Percentiles rank a stretch among this genome's conserved stretches.
These are phyloP conservation scores for Penicillium arizonense DNA, from an alignment of 495 filamentous ascomycete genomes.

Conservation along the genomic window DNA sequence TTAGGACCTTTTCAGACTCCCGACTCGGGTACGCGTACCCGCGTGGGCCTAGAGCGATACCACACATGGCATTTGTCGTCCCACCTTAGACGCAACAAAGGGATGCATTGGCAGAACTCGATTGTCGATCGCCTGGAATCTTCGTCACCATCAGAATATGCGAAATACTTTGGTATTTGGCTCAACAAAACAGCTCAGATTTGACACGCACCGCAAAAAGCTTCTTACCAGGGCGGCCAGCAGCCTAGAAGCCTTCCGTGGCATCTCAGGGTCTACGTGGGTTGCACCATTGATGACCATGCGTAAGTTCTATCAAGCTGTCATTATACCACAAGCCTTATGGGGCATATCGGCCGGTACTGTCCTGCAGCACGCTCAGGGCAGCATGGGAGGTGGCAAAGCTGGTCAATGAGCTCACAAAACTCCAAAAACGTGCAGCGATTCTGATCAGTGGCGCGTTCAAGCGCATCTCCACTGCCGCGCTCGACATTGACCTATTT, in stretches of 20 bases:
- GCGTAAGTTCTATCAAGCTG: slow-evolving; percentile 15
- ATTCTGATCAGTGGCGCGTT: slow-evolving; percentile 14
- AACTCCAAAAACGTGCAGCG: slow-evolving; percentile 8
- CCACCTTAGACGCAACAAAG: no score
- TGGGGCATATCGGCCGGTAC: slow-evolving; percentile 12
- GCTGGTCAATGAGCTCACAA: neutral
- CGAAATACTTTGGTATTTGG: slow-evolving; percentile 15
- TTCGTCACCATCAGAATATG: slow-evolving; percentile 23
- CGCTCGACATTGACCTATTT: slow-evolving; percentile 13
- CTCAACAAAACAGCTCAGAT: slow-evolving; percentile 16
- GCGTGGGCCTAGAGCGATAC: no score
- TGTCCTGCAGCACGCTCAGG: neutral
- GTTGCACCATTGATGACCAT: slow-evolving; percentile 7
- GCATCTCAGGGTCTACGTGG: slow-evolving; percentile 12
- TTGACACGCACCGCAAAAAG: slow-evolving; percentile 7
- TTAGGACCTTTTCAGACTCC: neutral
- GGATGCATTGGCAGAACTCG: no score
- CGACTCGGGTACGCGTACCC: neutral
- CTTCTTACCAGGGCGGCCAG: slow-evolving; percentile 7
- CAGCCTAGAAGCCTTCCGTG: slow-evolving; percentile 11
- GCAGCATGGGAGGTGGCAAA: neutral
- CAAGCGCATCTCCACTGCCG: neutral
- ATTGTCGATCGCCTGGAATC: no score
- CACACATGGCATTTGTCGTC: no score
- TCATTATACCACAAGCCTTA: slow-evolving; percentile 19